Base-by-base conservation (phyloP, 495 filamentous ascomycete genomes). In the Aspergillus panamensis region DNA sequence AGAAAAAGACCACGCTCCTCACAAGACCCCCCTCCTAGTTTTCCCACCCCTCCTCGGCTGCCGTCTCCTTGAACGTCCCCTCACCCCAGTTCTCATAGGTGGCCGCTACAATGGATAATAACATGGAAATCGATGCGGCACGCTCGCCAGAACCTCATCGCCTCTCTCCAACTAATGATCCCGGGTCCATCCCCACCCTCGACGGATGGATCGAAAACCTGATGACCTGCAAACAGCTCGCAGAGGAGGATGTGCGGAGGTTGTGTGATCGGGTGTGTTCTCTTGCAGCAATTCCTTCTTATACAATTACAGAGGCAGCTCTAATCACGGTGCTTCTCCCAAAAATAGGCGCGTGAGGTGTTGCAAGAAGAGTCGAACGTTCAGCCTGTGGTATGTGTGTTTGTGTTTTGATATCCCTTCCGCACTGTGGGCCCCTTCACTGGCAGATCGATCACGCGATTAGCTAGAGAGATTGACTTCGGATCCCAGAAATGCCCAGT, bases 141-240 rank as follows among this genome's bases (percentile, higher is more conserved):
- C 88, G 91, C 71, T 83, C 86, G 62, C 89, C 92, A 60, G 86
- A 95, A 67, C 89, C 92, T 60, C 84, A 92, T 70, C 79, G 82
- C 63, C 75, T 90, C 66, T 81, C 87, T 52, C 84, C 88, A 61
- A 78, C 82, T 20, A 80, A 84, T 48, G 95, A 97, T 73, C 86
- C 95, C 9, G 83, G 90, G 33, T 88, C 91, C 56, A 94, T 96
- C 77, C 87, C 91, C 35, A 95, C 92, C 35, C 77, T 97, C 39
- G 94, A 98, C 73, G 91, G 93, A 62, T 98, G 94, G 94, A 98
- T 98, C 70, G 92, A 96, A 79, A 94, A 83, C 75, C 78, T 98
- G 77, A 98, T 98, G 94, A 87, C 77, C 70, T 98, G 94, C 86
- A 98, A 98, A 76, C 95, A 97, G 80, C 81, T 98, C 73, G 84